phyloP scores from a whole-genome alignment of 768 basidiomycete genomes.

The Asterophora lycoperdoides region DNA sequence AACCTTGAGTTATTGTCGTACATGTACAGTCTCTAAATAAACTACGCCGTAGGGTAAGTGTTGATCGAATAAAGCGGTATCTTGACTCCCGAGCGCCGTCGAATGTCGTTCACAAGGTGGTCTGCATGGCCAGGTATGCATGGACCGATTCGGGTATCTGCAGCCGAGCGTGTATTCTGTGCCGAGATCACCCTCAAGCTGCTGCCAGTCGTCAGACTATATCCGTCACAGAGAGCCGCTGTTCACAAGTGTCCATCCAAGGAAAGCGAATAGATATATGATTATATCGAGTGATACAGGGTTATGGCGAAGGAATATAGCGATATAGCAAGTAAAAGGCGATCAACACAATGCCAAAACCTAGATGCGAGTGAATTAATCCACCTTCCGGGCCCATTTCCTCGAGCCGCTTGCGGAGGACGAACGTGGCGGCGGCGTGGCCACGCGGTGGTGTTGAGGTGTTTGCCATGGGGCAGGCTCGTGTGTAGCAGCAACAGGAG shows the following conservation, averaged over 20 bases:
- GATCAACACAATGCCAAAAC: constrained; percentile 16
- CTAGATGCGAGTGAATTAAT: constrained; percentile 35
- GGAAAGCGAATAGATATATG: background rate
- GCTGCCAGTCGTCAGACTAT: constrained; percentile 6
- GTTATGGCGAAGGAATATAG: constrained; percentile 6
- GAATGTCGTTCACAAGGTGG: background rate
- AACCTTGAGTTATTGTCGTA: background rate
- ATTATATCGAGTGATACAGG: constrained; percentile 5
- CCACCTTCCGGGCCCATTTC: constrained; percentile 74
- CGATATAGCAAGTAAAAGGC: constrained; percentile 9
- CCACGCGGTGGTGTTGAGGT: constrained; percentile 34
- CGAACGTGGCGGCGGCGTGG: constrained; percentile 39
- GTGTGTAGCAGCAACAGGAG: constrained; percentile 6
- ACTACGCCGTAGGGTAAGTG: background rate
- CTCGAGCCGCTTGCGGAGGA: constrained; percentile 49
- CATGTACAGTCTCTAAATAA: background rate
- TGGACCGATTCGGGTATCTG: background rate
- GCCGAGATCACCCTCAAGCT: background rate
- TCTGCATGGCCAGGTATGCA: background rate
- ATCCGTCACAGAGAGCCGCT: constrained; percentile 13
- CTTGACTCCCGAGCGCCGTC: background rate
- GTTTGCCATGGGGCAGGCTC: constrained; percentile 20
- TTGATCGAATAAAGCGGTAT: too few species aligned
- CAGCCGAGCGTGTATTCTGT: background rate
- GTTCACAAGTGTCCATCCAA: background rate